These are phyloP conservation scores for Cicer judaicum DNA, from an alignment of 306 rosid genomes.

Conservation along the genomic window DNA sequence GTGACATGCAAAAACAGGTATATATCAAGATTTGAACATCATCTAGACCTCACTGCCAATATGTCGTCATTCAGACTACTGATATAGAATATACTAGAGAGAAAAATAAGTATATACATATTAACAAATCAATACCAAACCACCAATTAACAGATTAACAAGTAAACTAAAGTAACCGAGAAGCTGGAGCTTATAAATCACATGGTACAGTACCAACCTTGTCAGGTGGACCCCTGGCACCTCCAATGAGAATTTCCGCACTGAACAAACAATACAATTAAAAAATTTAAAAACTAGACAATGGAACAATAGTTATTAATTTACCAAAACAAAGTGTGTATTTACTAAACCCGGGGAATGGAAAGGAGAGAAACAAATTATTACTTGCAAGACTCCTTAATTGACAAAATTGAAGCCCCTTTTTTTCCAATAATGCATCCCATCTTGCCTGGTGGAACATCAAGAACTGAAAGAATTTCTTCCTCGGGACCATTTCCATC, in stretches of 20 bases:
- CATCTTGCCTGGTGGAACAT: conserved; percentile 90
- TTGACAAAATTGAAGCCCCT: conserved; percentile 82
- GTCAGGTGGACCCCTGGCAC: conserved; percentile 88
- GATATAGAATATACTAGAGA: background rate
- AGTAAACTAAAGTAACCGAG: conserved; percentile 4
- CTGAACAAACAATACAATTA: conserved; percentile 54
- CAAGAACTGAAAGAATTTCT: conserved; percentile 92
- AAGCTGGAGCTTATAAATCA: conserved; percentile 11
- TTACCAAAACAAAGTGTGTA: conserved; percentile 10
- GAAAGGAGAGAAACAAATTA: conserved; percentile 34
- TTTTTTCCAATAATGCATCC: conserved; percentile 83
- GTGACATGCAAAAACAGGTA: background rate
- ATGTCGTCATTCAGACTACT: background rate
- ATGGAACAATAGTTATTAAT: background rate
- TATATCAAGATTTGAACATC: conserved; percentile 2
- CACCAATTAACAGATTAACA: background rate
- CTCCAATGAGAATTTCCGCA: conserved; percentile 90
- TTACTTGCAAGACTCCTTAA: conserved; percentile 89
- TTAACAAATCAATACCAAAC: background rate
- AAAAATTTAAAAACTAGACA: conserved; percentile 16
- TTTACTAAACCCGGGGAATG: conserved; percentile 32
- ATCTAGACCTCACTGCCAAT: background rate
- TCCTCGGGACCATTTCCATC: conserved; percentile 72
- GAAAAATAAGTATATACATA: background rate
- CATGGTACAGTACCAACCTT: conserved; percentile 63